Evolutionary conservation across 2,329 filamentous ascomycete species (phyloP).

Genomic region (Beauveria varroae): DNA sequence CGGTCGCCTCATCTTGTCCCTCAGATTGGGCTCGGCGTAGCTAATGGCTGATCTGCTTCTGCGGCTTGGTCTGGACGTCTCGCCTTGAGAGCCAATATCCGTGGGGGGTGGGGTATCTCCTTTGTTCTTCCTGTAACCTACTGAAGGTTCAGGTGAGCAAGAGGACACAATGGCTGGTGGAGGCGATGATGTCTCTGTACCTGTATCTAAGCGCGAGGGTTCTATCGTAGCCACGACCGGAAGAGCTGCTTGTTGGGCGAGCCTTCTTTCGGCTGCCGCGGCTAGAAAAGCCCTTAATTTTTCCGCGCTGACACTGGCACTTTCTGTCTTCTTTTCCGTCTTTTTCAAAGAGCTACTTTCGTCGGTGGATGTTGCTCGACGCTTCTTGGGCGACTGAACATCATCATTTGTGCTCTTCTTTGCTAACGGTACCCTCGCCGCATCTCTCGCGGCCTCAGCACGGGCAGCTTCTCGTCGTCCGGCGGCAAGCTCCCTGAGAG

Average conservation of each 20-base stretch:
- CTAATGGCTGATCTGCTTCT: slow-evolving; percentile 62
- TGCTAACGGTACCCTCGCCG: slow-evolving; percentile 40
- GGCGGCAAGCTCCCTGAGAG: slow-evolving; percentile 38
- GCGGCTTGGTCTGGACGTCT: slow-evolving; percentile 57
- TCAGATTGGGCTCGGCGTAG: slow-evolving; percentile 74
- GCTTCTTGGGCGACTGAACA: slow-evolving; percentile 51
- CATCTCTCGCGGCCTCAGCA: slow-evolving; percentile 22
- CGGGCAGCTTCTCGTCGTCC: slow-evolving; percentile 32
- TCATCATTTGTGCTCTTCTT: slow-evolving; percentile 55
- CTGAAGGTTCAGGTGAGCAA: slow-evolving; percentile 40
- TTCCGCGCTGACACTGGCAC: slow-evolving; percentile 12
- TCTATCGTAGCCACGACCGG: slow-evolving; percentile 14
- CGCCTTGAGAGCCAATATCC: slow-evolving; percentile 47
- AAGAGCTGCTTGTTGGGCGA: slow-evolving; percentile 14
- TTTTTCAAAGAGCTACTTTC: slow-evolving; percentile 33
- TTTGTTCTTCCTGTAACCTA: slow-evolving; percentile 24
- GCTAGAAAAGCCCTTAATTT: slow-evolving; percentile 21
- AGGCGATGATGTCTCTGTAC: slow-evolving; percentile 23
- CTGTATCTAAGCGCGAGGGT: slow-evolving; percentile 7
- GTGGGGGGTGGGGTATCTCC: slow-evolving; percentile 53
- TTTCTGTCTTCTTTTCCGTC: slow-evolving; percentile 12
- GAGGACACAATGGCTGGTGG: slow-evolving; percentile 38
- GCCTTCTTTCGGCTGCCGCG: slow-evolving; percentile 16
- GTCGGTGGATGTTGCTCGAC: slow-evolving; percentile 26
- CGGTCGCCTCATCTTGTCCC: slow-evolving; percentile 76